A percentile compares a stretch with the other conserved stretches of the same genome.
phyloP scores from a whole-genome alignment of 768 basidiomycete species.

The Tricholoma matsutake region DNA sequence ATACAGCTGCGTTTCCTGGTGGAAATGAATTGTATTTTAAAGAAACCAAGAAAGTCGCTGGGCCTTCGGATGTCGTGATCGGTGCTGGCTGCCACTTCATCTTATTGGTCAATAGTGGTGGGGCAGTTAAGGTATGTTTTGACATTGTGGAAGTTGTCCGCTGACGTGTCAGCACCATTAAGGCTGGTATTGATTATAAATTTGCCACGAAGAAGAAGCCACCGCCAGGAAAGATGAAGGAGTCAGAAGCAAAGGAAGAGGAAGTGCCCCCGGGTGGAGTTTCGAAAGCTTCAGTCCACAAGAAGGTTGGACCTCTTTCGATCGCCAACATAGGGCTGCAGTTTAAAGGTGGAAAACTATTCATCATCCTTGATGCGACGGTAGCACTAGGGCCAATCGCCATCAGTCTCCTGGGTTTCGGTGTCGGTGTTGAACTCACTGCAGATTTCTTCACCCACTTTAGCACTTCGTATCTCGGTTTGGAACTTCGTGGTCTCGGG shows the following conservation, averaged over 20 bases:
- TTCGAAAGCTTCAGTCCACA: no score
- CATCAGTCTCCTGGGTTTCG: conserved; percentile 2
- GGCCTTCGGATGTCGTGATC: not conserved
- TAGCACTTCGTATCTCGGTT: not conserved
- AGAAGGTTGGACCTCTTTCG: no score
- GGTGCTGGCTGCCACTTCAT: not conserved
- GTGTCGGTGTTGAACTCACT: not conserved
- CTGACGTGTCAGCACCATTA: not conserved
- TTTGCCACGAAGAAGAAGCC: not conserved
- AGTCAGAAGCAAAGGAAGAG: no score
- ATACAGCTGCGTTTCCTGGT: not conserved
- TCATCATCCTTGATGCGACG: conserved; percentile 5
- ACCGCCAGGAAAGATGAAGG: not conserved
- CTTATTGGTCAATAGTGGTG: not conserved
- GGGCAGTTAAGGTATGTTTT: not conserved
- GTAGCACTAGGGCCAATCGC: not conserved
- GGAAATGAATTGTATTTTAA: not conserved
- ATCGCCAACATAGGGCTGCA: no score
- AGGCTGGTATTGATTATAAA: not conserved
- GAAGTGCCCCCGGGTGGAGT: no score
- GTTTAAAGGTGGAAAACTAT: conserved; percentile 1
- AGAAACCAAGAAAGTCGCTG: not conserved
- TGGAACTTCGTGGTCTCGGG: conserved; percentile 1
- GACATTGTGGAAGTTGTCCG: not conserved
- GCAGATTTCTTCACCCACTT: not conserved